Percentiles rank a stretch among this genome's conserved stretches.
Evolutionary conservation across 805 yeast genomes (phyloP).

Genomic region (Citeromyces matritensis): DNA sequence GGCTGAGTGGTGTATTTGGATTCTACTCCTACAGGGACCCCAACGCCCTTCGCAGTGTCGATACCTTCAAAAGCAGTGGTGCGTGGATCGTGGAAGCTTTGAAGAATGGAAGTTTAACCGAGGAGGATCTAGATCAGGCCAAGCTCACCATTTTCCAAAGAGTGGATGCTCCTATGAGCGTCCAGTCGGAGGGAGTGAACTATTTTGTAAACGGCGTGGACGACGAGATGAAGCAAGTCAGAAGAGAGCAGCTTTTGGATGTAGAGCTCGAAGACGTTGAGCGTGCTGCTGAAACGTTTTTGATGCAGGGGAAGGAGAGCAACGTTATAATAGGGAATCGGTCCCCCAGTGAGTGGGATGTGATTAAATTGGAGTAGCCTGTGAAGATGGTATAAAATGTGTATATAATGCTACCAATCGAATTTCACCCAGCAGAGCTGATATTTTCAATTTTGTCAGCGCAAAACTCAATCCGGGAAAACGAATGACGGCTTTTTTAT

Average conservation of each 20-base stretch:
- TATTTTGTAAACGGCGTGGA: conserved; percentile 55
- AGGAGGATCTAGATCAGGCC: conserved; percentile 70
- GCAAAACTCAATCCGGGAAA: too few species aligned
- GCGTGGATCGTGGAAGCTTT: conserved; percentile 21
- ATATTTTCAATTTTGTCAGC: too few species aligned
- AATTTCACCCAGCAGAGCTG: too few species aligned
- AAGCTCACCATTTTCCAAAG: conserved; percentile 84
- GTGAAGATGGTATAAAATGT: not conserved
- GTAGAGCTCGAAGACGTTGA: conserved; percentile 47
- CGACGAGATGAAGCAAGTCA: conserved; percentile 63
- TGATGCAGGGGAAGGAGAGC: not conserved
- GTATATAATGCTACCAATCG: not conserved
- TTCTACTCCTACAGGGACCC: conserved; percentile 94
- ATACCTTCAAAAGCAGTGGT: conserved; percentile 39
- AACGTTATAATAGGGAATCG: not conserved
- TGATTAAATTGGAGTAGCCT: not conserved
- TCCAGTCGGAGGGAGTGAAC: conserved; percentile 61
- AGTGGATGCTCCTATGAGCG: conserved; percentile 79
- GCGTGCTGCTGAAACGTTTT: conserved; percentile 51
- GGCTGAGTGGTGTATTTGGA: conserved; percentile 64
- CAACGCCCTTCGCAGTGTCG: conserved; percentile 55
- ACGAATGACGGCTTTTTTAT: too few species aligned
- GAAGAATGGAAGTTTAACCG: conserved; percentile 26
- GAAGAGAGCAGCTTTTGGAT: conserved; percentile 63
- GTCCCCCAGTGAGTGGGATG: conserved; percentile 1